Base-by-base conservation (phyloP, 192 early-diverging fungal species). In the Phycomyces nitens region DNA sequence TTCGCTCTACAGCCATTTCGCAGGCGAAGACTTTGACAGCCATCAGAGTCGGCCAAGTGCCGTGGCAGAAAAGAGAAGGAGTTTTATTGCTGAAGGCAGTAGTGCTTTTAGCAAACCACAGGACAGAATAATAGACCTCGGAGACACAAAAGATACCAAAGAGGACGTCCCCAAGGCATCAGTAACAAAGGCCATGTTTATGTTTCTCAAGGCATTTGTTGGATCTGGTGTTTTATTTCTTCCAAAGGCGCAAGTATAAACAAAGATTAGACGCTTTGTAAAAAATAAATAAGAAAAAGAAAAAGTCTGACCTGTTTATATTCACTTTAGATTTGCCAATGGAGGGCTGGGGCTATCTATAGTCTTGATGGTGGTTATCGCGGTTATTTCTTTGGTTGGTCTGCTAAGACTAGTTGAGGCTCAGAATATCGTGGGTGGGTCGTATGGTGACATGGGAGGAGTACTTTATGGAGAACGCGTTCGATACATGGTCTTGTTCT, bases 141-240 rank as follows among this genome's bases (percentile, higher is more conserved):
- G 57, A 5, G 15, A 16, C 12, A 14, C 23, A 18, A 29, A 60
- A 14, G 47, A 60, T 24, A 49, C n/a, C n/a, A 38, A 21, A 38
- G 47, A 49, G n/a, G 15, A n/a, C 16, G 63, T 50, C 21, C 63
- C 63, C 6, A 84, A 77, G 9, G 83, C 83, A 26, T 74, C 79
- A 3, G 76, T 82, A 2, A 52, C 64, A 21, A 85, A 87, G 68
- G 81, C 85, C 4, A 78, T 85, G 62, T 84, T 86, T 67, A 64
- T 87, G 74, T 77, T 87, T 56, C 72, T 87, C 21, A 87, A 87
- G 70, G 71, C 85, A 12, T 87, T 87, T 71, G 78, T 87, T 16
- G 85, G 84, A 60, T 80, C 82, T 5, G 84, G 84, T 20, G 75
- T 72, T 4, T 68, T 87, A n/a, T 86, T 87, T 53, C 73, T 87